phyloP scores from a whole-genome alignment of 768 basidiomycete genomes.

The Dioszegia hungarica region DNA sequence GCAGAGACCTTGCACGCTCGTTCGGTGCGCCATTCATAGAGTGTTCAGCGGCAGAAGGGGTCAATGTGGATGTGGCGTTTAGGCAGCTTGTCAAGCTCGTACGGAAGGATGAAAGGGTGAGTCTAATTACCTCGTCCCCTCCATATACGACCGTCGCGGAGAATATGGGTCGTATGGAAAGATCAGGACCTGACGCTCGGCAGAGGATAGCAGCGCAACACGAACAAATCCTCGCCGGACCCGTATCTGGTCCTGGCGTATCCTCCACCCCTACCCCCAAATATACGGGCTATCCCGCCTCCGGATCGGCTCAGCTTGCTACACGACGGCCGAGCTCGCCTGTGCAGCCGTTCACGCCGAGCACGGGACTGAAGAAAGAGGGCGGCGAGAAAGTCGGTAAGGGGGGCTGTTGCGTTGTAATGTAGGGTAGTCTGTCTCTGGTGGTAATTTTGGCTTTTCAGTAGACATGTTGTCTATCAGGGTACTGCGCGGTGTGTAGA shows the following conservation, averaged over 20 bases:
- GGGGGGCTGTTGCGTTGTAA: conserved; percentile 2
- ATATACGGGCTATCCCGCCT: too few species aligned
- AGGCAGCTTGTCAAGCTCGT: conserved; percentile 51
- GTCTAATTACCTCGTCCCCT: conserved; percentile 8
- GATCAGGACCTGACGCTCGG: too few species aligned
- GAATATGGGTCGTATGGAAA: too few species aligned
- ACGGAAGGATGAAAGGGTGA: conserved; percentile 51
- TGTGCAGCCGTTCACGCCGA: too few species aligned
- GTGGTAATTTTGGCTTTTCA: too few species aligned
- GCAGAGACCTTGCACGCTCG: conserved; percentile 41
- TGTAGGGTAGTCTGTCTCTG: not conserved
- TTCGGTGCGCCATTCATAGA: conserved; percentile 52
- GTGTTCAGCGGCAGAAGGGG: conserved; percentile 52
- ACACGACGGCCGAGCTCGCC: too few species aligned
- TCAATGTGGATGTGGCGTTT: conserved; percentile 54
- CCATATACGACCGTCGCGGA: not conserved
- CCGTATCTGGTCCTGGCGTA: not conserved
- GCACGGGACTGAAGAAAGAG: not conserved
- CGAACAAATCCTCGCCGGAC: conserved; percentile 1
- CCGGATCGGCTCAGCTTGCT: too few species aligned
- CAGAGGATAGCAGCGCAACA: conserved; percentile 4
- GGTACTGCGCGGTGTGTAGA: too few species aligned
- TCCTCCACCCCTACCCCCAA: not conserved
- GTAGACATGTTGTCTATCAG: too few species aligned
- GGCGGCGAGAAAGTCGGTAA: not conserved